A percentile compares a stretch with the other conserved stretches of the same genome.
Evolutionary conservation across 768 basidiomycete species (phyloP).

Genomic region (Heimioporus sp.): DNA sequence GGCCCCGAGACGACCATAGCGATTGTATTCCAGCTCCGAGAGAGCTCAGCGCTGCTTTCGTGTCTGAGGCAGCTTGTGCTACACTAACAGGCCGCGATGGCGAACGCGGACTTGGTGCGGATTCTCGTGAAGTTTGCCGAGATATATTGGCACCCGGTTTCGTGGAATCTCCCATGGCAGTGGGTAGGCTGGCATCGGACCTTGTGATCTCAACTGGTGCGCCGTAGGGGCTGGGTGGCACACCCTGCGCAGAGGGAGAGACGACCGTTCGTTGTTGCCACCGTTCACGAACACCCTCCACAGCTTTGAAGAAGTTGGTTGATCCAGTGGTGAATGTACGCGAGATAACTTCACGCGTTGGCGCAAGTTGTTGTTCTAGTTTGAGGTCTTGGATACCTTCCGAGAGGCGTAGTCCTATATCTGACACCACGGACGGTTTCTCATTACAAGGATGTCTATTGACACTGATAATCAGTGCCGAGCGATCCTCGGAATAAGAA

Average conservation of each 20-base stretch:
- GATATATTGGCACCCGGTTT: constrained; percentile 14
- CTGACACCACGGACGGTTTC: constrained; percentile 84
- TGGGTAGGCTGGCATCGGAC: constrained; percentile 23
- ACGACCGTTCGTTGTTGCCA: constrained; percentile 49
- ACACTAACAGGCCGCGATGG: constrained; percentile 25
- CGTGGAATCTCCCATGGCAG: constrained; percentile 6
- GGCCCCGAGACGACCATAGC: constrained; percentile 41
- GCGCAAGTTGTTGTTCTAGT: constrained; percentile 90
- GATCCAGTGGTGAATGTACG: constrained; percentile 74
- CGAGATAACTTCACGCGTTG: constrained; percentile 85
- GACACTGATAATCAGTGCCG: neutral
- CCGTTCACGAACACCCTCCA: constrained; percentile 82
- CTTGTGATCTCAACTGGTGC: constrained; percentile 29
- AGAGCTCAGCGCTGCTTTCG: constrained; percentile 34
- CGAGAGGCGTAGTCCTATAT: constrained; percentile 86
- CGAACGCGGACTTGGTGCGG: constrained; percentile 10
- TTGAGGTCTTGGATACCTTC: constrained; percentile 95
- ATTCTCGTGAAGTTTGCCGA: constrained; percentile 28
- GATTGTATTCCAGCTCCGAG: constrained; percentile 50
- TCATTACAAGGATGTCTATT: constrained; percentile 90
- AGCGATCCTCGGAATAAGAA: neutral
- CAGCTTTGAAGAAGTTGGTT: constrained; percentile 81
- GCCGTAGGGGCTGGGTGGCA: constrained; percentile 15
- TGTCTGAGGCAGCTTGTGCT: constrained; percentile 32
- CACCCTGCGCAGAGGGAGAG: constrained; percentile 25